Percentiles rank a stretch among this genome's conserved stretches.
These are phyloP conservation scores for Fusarium sp. DNA, from an alignment of 2,329 filamentous ascomycete species.

Conservation along the genomic window DNA sequence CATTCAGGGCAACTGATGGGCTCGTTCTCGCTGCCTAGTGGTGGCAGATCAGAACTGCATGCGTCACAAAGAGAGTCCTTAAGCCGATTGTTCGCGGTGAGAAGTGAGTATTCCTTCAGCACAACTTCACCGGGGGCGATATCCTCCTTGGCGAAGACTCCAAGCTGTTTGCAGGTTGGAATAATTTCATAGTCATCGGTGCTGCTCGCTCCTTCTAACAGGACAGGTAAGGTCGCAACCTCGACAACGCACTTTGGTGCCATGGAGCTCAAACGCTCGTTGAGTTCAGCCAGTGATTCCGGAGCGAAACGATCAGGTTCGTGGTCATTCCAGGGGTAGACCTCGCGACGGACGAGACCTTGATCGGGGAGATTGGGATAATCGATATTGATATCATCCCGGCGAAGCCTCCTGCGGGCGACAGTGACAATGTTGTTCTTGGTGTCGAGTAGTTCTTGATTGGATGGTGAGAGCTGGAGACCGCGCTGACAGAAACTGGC, in stretches of 20 bases:
- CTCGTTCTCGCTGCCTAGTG: slow-evolving; percentile 57
- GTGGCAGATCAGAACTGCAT: slow-evolving; percentile 78
- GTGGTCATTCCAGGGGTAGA: slow-evolving; percentile 75
- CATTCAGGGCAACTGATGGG: slow-evolving; percentile 68
- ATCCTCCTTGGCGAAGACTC: slow-evolving; percentile 87
- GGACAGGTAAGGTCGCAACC: slow-evolving; percentile 77
- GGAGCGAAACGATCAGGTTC: slow-evolving; percentile 76
- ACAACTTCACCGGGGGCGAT: slow-evolving; percentile 80
- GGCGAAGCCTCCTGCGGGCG: slow-evolving; percentile 58
- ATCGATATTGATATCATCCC: slow-evolving; percentile 56
- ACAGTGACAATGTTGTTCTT: slow-evolving; percentile 63
- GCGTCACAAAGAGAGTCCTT: slow-evolving; percentile 91
- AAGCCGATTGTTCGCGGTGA: slow-evolving; percentile 89
- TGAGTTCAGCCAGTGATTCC: slow-evolving; percentile 76
- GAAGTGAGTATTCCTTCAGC: slow-evolving; percentile 81
- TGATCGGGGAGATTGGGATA: slow-evolving; percentile 68
- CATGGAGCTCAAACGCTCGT: slow-evolving; percentile 71
- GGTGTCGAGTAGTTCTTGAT: slow-evolving; percentile 64
- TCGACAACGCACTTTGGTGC: slow-evolving; percentile 85
- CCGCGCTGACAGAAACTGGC: slow-evolving; percentile 72
- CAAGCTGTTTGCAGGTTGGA: slow-evolving; percentile 78
- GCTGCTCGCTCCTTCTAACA: slow-evolving; percentile 66
- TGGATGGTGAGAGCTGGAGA: slow-evolving; percentile 61
- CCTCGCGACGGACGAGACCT: slow-evolving; percentile 73
- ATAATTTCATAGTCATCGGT: slow-evolving; percentile 60